These are phyloP conservation scores for Maudiozyma pseudohumilis DNA, from an alignment of 805 yeast species.

Conservation along the genomic window DNA sequence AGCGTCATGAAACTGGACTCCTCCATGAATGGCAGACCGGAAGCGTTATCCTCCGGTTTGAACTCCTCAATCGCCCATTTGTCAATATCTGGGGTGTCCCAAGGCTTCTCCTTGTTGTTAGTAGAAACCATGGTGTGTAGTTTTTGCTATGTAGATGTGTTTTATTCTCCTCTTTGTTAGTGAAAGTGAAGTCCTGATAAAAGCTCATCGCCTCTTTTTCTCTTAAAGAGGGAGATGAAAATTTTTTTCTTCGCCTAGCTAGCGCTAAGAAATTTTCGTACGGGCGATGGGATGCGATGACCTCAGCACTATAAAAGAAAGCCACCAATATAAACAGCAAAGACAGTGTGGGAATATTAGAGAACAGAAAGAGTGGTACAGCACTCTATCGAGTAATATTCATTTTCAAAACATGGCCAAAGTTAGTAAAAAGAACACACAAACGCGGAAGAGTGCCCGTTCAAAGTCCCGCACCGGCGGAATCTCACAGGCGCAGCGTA, in stretches of 20 bases:
- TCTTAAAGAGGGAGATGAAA: no score
- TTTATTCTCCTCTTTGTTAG: no score
- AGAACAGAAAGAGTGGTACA: neutral
- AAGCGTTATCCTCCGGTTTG: slow-evolving; percentile 76
- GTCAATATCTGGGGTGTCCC: slow-evolving; percentile 94
- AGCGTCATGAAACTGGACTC: slow-evolving; percentile 91
- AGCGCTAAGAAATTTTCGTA: no score
- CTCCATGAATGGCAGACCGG: slow-evolving; percentile 87
- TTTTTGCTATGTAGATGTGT: no score
- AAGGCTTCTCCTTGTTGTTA: slow-evolving; percentile 90
- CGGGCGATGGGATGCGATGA: no score
- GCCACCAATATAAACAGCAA: no score
- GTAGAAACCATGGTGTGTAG: slow-evolving; percentile 68
- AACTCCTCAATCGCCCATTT: slow-evolving; percentile 89
- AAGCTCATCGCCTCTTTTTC: no score
- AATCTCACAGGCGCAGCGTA: slow-evolving; percentile 18
- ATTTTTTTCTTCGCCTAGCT: no score
- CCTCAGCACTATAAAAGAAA: no score
- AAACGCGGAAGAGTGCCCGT: neutral
- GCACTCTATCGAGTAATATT: neutral
- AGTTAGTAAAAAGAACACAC: neutral
- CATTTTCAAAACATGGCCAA: neutral
- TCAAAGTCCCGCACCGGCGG: slow-evolving; percentile 5
- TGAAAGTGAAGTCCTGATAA: no score
- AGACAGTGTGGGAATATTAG: no score